Percentiles rank a stretch among this genome's conserved stretches.
phyloP scores from a whole-genome alignment of 2,329 filamentous ascomycete species.

The Colletotrichum ledebouriae region DNA sequence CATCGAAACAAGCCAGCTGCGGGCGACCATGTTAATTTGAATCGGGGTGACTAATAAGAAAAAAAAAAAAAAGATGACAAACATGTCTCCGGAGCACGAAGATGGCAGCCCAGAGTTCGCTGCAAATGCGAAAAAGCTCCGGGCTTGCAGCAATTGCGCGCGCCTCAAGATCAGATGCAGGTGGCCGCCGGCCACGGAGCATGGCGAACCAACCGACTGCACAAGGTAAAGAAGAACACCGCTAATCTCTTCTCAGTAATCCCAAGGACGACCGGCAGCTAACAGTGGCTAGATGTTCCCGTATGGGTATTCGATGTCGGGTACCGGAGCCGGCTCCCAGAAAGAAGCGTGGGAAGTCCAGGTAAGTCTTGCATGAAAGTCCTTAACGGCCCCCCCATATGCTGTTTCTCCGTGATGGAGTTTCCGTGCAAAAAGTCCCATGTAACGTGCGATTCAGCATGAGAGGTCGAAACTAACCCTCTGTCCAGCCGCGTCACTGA shows the following conservation, averaged over 20 bases:
- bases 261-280: neutral
- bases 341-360: conserved; percentile 54
- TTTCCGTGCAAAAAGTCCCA: too few relatives aligned
- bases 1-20: neutral
- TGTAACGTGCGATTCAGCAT: neutral
- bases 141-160: conserved; percentile 53
- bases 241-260: neutral
- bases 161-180: conserved; percentile 54
- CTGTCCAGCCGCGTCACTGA: conserved; percentile 52
- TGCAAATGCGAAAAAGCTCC: conserved; percentile 43
- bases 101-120: conserved; percentile 7
- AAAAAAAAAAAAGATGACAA: neutral
- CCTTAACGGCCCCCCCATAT: neutral
- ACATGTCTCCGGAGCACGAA: neutral
- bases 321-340: conserved; percentile 52
- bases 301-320: conserved; percentile 52
- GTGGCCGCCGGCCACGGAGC: conserved; percentile 48
- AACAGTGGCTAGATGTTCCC: conserved; percentile 48
- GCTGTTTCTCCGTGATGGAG: neutral
- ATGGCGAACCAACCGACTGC: conserved; percentile 44
- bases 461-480: neutral
- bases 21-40: neutral
- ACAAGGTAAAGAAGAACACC: conserved; percentile 46
- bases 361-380: conserved; percentile 44
- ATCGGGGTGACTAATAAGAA: fast-evolving